Percentiles rank a stretch among this genome's conserved stretches.
These are phyloP conservation scores for Euphorbia neoarborescens DNA, from an alignment of 441 rosid species.

Conservation along the genomic window DNA sequence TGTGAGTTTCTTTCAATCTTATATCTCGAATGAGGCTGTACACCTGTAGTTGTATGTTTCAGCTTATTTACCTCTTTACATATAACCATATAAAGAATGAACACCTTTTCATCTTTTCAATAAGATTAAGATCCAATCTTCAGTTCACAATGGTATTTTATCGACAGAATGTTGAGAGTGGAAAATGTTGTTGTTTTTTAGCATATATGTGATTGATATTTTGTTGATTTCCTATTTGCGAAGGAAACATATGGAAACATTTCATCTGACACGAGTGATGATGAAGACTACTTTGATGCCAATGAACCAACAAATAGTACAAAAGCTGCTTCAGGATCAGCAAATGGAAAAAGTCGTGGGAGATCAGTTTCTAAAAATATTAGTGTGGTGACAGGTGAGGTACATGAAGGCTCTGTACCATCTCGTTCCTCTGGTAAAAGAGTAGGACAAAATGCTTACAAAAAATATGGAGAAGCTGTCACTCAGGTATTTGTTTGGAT, in stretches of 20 bases:
- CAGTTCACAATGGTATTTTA: not conserved
- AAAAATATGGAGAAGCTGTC: constrained; percentile 47
- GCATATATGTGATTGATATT: constrained; percentile 8
- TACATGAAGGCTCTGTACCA: constrained; percentile 23
- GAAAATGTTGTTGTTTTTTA: not conserved
- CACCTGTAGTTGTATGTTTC: not conserved
- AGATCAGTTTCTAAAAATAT: constrained; percentile 21
- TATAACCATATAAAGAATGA: not conserved
- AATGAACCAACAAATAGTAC: constrained; percentile 28
- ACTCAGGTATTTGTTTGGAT: constrained; percentile 47
- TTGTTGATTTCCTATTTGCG: constrained; percentile 21
- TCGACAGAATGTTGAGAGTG: not conserved
- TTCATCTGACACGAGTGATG: constrained; percentile 57
- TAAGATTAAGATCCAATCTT: constrained; percentile 3
- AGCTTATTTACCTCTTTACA: not conserved
- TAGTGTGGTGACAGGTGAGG: constrained; percentile 21
- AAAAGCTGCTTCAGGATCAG: constrained; percentile 24
- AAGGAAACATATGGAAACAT: constrained; percentile 70
- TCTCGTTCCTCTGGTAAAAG: constrained; percentile 33
- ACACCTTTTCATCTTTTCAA: not conserved
- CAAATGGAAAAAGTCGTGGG: constrained; percentile 29
- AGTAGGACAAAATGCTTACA: constrained; percentile 33
- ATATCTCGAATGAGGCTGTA: constrained; percentile 11
- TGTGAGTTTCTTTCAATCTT: constrained; percentile 48
- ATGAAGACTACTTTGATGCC: constrained; percentile 51